Evolutionary conservation across 139 green algal species (phyloP).

Genomic region (Micractinium sp.): DNA sequence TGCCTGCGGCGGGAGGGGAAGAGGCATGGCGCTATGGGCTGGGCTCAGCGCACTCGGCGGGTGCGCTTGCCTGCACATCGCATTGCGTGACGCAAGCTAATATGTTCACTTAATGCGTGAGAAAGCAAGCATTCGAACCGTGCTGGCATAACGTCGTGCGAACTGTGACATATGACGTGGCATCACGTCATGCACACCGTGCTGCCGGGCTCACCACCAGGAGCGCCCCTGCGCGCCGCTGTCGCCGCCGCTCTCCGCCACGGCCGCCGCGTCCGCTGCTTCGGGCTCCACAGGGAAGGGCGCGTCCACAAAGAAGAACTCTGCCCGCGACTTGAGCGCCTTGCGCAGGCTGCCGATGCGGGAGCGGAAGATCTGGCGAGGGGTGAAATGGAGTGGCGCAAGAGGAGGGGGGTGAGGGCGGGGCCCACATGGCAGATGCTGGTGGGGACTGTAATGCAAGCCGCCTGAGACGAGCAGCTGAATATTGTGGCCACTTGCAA

Average conservation of each 20-base stretch:
- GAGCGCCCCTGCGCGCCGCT: neutral
- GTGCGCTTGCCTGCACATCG: too few species aligned
- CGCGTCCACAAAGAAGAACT: slow-evolving; percentile 79
- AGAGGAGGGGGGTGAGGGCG: neutral
- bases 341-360: slow-evolving; percentile 74
- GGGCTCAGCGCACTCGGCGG: too few species aligned
- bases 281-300: slow-evolving; percentile 42
- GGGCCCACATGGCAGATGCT: neutral
- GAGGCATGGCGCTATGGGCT: neutral
- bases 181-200: too few species aligned
- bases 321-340: slow-evolving; percentile 65
- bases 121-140: too few species aligned
- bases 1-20: slow-evolving; percentile 36
- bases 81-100: too few species aligned
- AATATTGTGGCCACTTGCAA: neutral
- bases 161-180: too few species aligned
- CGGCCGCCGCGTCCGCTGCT: neutral
- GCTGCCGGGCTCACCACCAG: slow-evolving; percentile 20
- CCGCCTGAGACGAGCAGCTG: too few species aligned
- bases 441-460: neutral
- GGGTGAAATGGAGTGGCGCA: neutral
- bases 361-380: slow-evolving; percentile 61
- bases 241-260: slow-evolving; percentile 9
- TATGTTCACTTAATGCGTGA: too few species aligned
- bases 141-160: too few species aligned